These are phyloP conservation scores for Clonostachys sp. DNA, from an alignment of 2,329 filamentous ascomycete species.

Conservation along the genomic window DNA sequence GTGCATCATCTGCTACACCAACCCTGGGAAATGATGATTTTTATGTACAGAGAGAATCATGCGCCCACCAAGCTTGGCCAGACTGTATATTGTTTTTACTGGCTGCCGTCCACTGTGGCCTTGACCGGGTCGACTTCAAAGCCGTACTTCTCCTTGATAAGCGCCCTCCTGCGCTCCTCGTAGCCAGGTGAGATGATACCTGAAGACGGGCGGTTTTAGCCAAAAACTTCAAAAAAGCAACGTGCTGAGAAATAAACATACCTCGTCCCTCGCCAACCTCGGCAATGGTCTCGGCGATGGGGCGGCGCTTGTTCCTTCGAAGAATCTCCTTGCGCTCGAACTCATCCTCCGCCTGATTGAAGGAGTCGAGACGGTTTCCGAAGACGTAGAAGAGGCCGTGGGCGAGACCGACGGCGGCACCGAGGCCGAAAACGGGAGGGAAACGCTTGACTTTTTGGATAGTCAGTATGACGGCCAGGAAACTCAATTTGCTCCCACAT, in stretches of 20 bases:
- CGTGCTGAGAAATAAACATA: constrained; percentile 31
- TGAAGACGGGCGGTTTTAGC: constrained; percentile 24
- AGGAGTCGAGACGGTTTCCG: constrained; percentile 51
- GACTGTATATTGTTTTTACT: constrained; percentile 16
- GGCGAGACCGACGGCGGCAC: constrained; percentile 47
- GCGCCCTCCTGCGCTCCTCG: constrained; percentile 75
- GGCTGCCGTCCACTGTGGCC: constrained; percentile 39
- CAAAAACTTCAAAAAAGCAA: neutral
- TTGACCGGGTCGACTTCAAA: constrained; percentile 72
- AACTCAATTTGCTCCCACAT: too few relatives aligned
- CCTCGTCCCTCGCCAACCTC: constrained; percentile 85
- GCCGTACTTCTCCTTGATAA: constrained; percentile 83
- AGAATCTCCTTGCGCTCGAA: constrained; percentile 72
- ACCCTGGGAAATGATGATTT: neutral
- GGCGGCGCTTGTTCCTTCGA: constrained; percentile 69
- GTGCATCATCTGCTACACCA: constrained; percentile 22
- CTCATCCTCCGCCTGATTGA: constrained; percentile 58
- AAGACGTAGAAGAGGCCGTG: constrained; percentile 66
- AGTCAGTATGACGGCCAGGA: too few relatives aligned
- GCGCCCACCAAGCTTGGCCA: too few relatives aligned
- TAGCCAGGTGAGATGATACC: constrained; percentile 80
- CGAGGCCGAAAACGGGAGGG: constrained; percentile 66
- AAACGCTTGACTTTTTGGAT: constrained; percentile 41
- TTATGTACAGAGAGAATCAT: constrained; percentile 1
- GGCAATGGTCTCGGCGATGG: constrained; percentile 73